These are phyloP conservation scores for Pseudocercospora musae DNA, from an alignment of 2,329 filamentous ascomycete species.

Conservation along the genomic window DNA sequence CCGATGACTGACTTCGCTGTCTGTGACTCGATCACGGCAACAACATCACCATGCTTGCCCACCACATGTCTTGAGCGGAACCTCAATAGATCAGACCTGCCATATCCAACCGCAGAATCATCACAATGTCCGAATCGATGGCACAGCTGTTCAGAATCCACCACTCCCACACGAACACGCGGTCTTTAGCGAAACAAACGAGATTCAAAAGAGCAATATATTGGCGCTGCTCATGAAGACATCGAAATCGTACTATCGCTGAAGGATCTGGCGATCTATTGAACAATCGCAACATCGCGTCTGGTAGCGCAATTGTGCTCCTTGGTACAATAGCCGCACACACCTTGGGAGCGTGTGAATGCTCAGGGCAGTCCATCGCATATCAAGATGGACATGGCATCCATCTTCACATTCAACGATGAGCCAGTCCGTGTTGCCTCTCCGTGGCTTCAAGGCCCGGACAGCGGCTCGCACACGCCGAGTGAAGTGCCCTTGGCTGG, in stretches of 20 bases:
- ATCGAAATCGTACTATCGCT: not conserved
- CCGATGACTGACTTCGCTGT: not conserved
- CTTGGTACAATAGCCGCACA: not conserved
- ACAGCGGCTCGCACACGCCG: not conserved
- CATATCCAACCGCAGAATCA: conserved; percentile 9
- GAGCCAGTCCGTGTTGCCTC: conserved; percentile 85
- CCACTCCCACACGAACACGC: conserved; percentile 50
- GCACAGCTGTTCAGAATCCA: conserved; percentile 48
- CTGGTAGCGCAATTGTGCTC: not conserved
- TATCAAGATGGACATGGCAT: conserved; percentile 64
- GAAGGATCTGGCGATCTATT: not conserved
- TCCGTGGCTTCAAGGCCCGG: conserved; percentile 66
- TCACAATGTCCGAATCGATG: conserved; percentile 52
- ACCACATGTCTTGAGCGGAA: conserved; percentile 6
- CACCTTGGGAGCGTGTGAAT: not conserved
- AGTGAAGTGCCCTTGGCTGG: not conserved
- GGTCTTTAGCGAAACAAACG: conserved; percentile 40
- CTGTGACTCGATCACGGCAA: conserved; percentile 1
- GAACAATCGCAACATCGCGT: not conserved
- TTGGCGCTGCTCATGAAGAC: conserved; percentile 11
- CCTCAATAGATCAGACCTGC: not conserved
- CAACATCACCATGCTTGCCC: conserved; percentile 15
- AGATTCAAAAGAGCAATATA: conserved; percentile 10
- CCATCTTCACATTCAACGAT: conserved; percentile 91
- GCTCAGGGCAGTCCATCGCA: not conserved